Percentiles rank a stretch among this genome's conserved stretches.
Conservation (phyloP, 805 yeast species). For the Metschnikowia sp. region DNA sequence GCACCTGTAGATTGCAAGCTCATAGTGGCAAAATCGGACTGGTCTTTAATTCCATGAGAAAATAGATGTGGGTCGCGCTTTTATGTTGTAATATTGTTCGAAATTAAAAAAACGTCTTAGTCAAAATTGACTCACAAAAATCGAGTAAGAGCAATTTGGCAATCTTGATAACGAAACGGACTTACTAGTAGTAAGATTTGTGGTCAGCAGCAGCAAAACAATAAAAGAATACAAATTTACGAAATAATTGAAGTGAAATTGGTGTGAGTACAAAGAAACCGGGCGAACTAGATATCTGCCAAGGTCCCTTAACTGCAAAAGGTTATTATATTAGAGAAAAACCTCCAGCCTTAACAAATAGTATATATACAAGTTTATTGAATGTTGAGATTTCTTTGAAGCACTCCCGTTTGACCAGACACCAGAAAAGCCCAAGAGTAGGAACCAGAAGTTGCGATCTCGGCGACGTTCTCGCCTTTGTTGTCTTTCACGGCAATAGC, state of each 20-base stretch:
- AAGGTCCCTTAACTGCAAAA: background rate
- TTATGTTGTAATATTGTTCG: too few species aligned
- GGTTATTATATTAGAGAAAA: background rate
- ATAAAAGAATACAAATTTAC: too few species aligned
- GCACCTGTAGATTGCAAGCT: conserved; percentile 38
- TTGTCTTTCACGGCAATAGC: conserved; percentile 20
- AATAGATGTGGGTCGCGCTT: too few species aligned
- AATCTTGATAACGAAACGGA: too few species aligned
- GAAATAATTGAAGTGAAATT: too few species aligned
- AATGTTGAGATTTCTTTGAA: conserved; percentile 17
- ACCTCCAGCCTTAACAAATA: background rate
- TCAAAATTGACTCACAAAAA: too few species aligned
- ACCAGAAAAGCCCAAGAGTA: conserved; percentile 27
- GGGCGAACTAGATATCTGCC: background rate
- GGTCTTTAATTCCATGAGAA: background rate
- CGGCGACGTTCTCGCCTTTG: conserved; percentile 13
- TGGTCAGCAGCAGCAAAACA: too few species aligned
- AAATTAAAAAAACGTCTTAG: too few species aligned
- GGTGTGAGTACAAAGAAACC: too few species aligned
- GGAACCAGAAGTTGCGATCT: conserved; percentile 24
- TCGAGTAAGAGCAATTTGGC: too few species aligned
- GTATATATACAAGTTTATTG: conserved; percentile 15
- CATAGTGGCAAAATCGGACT: conserved; percentile 10
- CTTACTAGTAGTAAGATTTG: too few species aligned
- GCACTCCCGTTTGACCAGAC: conserved; percentile 23